A percentile compares a stretch with the other conserved stretches of the same genome.
Evolutionary conservation across 2,329 filamentous ascomycete genomes (phyloP).

Genomic region (Phialophora verrucosa): DNA sequence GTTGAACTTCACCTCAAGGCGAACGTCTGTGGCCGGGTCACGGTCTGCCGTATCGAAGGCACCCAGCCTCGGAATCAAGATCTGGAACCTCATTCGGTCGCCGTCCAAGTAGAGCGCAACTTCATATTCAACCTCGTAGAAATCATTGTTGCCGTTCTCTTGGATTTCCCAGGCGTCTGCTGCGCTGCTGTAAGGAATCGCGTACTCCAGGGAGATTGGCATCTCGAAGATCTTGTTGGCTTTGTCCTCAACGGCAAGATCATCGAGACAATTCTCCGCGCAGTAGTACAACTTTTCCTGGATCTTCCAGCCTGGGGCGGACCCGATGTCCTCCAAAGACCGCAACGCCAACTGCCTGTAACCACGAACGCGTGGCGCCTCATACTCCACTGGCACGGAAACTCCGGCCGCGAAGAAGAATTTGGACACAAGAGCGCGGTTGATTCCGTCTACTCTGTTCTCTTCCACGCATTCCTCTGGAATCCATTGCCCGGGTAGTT

Average conservation of each 20-base stretch:
- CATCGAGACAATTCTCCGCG: neutral
- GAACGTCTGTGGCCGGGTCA: neutral
- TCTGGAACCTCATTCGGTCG: neutral
- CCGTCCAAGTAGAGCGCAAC: neutral
- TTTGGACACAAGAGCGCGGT: neutral
- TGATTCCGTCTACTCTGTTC: neutral
- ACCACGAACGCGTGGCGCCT: neutral
- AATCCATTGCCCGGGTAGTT: neutral
- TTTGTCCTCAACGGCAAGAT: slow-evolving; percentile 1
- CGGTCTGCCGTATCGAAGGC: neutral
- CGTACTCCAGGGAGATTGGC: neutral
- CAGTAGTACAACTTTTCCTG: neutral
- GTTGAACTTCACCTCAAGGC: neutral
- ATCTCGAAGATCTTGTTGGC: neutral
- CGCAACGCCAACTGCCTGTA: neutral
- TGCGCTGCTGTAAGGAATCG: neutral
- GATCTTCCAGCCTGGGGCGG: neutral
- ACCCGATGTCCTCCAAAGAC: neutral
- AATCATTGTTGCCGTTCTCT: neutral
- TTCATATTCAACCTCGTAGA: neutral
- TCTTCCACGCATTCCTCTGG: neutral
- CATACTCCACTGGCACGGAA: neutral
- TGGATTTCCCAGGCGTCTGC: neutral
- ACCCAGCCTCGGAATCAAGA: neutral
- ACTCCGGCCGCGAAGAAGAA: neutral